Base-by-base conservation (phyloP, 1,139 yeast species). In the Sugiyamaella japonica region DNA sequence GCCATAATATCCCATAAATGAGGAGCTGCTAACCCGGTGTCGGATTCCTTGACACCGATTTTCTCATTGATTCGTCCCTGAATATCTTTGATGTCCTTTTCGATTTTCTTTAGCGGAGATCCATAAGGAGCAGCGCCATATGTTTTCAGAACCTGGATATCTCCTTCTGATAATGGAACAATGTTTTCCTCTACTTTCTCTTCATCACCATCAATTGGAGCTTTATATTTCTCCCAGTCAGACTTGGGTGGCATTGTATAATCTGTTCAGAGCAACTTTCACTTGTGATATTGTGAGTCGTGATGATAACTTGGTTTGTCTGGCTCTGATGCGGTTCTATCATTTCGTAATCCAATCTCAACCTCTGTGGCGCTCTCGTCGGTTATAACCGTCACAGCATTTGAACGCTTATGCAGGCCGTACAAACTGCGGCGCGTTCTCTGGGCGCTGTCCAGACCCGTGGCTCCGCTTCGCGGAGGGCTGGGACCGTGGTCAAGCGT, bases 1-100 rank as follows among this genome's bases (percentile, higher is more conserved):
- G 98, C 98, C 79, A 85, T 84, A 49, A 93, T 89, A 75, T 93
- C 99, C 99, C 99, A 93, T 63, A 91, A 75, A 68, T 89, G 96
- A 5, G 97, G 96, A 49, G 96, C 91, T 20, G 97, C 90, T 59
- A 93, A 78, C 15, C 99, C 99, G 0, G 98, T 91, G 70, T 93
- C 98, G 66, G 95, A 85, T 72, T 90, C 98, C 70, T 89, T 89
- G 65, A 90, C 81, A 42, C 98, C 98, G 58, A 90, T 87, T 71
- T 88, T 90, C 69, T 93, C 98, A 70, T 90, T 91, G 66, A 95
- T 95, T 63, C 93, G 81, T 34, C 83, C 79, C 70, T 90, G 97
- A 56, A 91, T 80, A 48, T 82, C 84, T 69, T 87, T 86, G 65
- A 93, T 80, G 70, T 91, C 98, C 64, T 84, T 82, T 69, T 91